Evolutionary conservation across 495 filamentous ascomycete genomes (phyloP), one percentile per base, ranked within the genome.

Genomic region (Parmelia sp.): DNA sequence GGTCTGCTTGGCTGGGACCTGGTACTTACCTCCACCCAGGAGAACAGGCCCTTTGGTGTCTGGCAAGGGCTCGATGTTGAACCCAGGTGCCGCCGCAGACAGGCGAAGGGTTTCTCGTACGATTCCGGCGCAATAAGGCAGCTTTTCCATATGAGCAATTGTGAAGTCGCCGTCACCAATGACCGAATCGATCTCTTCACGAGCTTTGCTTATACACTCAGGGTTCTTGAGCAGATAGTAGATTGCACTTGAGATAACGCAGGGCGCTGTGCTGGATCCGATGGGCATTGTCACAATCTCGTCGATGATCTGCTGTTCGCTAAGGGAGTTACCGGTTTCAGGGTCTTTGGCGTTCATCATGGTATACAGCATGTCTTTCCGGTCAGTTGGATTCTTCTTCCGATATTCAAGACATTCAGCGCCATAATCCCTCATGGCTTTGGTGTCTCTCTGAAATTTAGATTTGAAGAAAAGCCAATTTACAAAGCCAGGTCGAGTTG

Each of bases 21-120:
- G 73, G 73, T 91, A 92, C 70, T 88, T 86, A 37, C 88, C 89
- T 4, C 83, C 86, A 3, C 77, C 80, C 8, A 89, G 71, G 6
- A 76, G 61, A 17, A 80, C 69, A 21, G 77, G 77, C 35, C 78
- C 80, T 67, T 83, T 78, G 0, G 83, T 80, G 57, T 84, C 76
- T 23, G 78, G 75, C 57, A 79, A 67, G 17, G 80, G 75, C 62
- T 82, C 78, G 62, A 81, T 79, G 70, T 87, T 87, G 74, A 89
- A 85, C 2, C 78, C 75, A 0, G 87, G 81, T 23, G 88, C 89
- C 4, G 87, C 83, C 4, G 88, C 82, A 25, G 77, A 79, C 1
- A 92, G 74, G 44, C 91, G 84, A 27, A 93, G 75, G 0, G 89
- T 82, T 74, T 96, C 91, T 12, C 88, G 83, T 42, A 94, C 78